Percentiles rank a stretch among this genome's conserved stretches.
These are phyloP conservation scores for Candida odintsovae DNA, from an alignment of 805 yeast species.

Conservation along the genomic window DNA sequence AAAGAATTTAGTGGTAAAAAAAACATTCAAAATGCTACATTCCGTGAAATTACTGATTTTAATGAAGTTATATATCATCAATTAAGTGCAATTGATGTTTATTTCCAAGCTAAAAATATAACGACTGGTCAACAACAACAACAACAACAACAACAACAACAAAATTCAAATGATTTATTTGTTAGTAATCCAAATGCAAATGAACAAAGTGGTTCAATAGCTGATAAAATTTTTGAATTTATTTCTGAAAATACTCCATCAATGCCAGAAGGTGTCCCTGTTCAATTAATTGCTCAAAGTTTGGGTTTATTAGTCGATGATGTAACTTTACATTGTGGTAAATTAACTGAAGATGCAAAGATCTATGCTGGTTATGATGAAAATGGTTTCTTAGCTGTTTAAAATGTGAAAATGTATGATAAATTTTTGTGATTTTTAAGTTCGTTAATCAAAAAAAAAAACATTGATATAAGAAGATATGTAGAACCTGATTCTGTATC, in stretches of 20 bases:
- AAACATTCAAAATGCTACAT: slow-evolving; percentile 57
- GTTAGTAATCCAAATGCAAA: slow-evolving; percentile 34
- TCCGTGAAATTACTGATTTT: slow-evolving; percentile 52
- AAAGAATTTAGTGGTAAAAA: slow-evolving; percentile 60
- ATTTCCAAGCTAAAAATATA: slow-evolving; percentile 49
- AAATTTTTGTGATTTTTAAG: no score
- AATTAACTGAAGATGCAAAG: slow-evolving; percentile 60
- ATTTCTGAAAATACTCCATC: slow-evolving; percentile 44
- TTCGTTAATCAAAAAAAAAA: neutral
- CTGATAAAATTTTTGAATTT: slow-evolving; percentile 44
- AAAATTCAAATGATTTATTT: slow-evolving; percentile 30
- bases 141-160: slow-evolving; percentile 3
- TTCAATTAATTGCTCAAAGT: slow-evolving; percentile 52
- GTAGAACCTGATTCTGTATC: no score
- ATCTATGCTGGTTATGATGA: slow-evolving; percentile 69
- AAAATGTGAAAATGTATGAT: no score
- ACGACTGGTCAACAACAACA: slow-evolving; percentile 14
- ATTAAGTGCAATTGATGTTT: slow-evolving; percentile 55
- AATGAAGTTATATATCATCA: slow-evolving; percentile 67
- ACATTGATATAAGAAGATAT: no score
- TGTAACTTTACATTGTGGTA: slow-evolving; percentile 43
- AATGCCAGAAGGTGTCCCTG: slow-evolving; percentile 76
- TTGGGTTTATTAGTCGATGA: slow-evolving; percentile 44
- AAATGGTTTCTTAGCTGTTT: slow-evolving; percentile 47
- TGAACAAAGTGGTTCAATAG: slow-evolving; percentile 24